Base-by-base conservation (phyloP, 352 stramenopile genomes). In the Phytophthora brassicae region DNA sequence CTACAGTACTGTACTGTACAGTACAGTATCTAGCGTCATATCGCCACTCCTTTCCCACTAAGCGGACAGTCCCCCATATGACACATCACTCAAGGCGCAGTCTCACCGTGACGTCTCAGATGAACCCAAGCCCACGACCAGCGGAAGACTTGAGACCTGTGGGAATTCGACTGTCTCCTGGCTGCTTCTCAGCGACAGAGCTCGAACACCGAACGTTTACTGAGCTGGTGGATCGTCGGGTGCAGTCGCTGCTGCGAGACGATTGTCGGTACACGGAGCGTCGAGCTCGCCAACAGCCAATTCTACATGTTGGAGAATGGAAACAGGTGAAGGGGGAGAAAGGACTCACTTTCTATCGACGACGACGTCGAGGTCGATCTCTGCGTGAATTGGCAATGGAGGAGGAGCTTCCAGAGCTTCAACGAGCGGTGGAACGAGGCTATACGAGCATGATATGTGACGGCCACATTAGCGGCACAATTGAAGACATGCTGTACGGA, bases 401-500 rank as follows among this genome's bases (percentile, higher is more conserved):
- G 42, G 56, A 69, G 42, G 52, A 81, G 14, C 57, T 72, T 6
- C 49, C 50, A 2, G 68, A 76, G 39, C 60, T 64, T 17, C 60
- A 59, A 51, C 41, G 51, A 19, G 66, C 68, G 0, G 65, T 74
- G 13, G 67, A 73, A 47, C 53, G 65, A 2, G 64, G 67, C 17
- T 68, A 68, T n/a, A 72, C 47, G 20, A 68, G 56, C 23, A 59
- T 73, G 49, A 62, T 73, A 20, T 68, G 65, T 46, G 54, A 69
- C 26, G 75, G 77, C 12, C 60, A 55, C 31, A 42, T 81, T 7
- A 47, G 68, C 6, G 73, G 70, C 19, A 64, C 69, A 11, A 67
- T 86, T 12, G 66, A 79, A 19, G 64, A 77, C 38, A 60, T 83
- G 46, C 56, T 87, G 47, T 84, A 78, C 50, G 77, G 68, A 4